These are phyloP conservation scores for Tetrapisispora nanseiensis DNA, from an alignment of 805 yeast genomes.

Conservation along the genomic window DNA sequence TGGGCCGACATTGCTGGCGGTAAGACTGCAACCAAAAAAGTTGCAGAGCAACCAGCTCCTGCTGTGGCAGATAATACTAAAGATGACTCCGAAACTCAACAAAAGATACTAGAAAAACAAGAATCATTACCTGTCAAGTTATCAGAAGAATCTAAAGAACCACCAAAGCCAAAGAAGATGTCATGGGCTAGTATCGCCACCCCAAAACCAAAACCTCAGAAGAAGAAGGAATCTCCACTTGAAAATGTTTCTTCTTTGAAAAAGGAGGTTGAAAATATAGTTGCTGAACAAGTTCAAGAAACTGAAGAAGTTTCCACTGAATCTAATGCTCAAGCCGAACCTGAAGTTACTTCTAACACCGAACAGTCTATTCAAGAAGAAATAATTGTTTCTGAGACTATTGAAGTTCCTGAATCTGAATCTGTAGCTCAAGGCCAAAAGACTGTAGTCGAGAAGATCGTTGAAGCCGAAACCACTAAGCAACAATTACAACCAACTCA, in stretches of 20 bases:
- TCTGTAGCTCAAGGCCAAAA: conserved; percentile 1
- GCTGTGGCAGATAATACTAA: neutral
- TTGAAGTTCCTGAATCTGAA: conserved; percentile 1
- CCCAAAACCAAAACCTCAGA: conserved; percentile 36
- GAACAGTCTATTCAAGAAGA: conserved; percentile 6
- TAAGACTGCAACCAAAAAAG: conserved; percentile 6
- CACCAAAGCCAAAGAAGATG: conserved; percentile 25
- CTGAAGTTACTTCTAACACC: conserved; percentile 1
- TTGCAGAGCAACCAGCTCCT: conserved; percentile 3
- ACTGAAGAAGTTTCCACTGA: conserved; percentile 6
- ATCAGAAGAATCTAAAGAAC: conserved; percentile 1
- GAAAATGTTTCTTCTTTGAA: conserved; percentile 25
- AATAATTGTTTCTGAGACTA: conserved; percentile 4
- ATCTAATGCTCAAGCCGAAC: conserved; percentile 5
- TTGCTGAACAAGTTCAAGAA: conserved; percentile 8
- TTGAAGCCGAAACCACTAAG: conserved; percentile 2
- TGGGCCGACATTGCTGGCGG: conserved; percentile 31
- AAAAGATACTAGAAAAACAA: conserved; percentile 10
- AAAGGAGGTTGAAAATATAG: conserved; percentile 29
- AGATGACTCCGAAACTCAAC: neutral
- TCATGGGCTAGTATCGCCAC: conserved; percentile 68
- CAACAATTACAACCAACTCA: conserved; percentile 8
- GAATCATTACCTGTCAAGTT: conserved; percentile 7
- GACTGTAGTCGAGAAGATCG: neutral
- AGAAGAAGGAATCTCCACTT: conserved; percentile 23